These are phyloP conservation scores for Mucor racemosus DNA, from an alignment of 371 early-diverging fungal genomes.

Conservation along the genomic window DNA sequence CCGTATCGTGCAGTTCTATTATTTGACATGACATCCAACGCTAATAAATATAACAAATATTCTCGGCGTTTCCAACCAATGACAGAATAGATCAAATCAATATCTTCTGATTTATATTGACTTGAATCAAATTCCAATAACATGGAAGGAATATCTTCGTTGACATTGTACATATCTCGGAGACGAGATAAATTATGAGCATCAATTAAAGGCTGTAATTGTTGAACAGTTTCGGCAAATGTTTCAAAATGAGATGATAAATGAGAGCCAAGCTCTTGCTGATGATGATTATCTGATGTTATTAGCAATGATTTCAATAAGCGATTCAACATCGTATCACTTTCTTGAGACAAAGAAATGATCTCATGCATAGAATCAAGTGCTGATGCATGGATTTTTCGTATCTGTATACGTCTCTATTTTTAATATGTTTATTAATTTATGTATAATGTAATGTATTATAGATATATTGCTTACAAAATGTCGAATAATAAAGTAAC, in stretches of 20 bases:
- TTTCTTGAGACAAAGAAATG: constrained; percentile 35
- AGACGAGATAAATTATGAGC: constrained; percentile 34
- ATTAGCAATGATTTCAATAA: constrained; percentile 16
- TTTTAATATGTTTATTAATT: not conserved
- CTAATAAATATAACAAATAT: constrained; percentile 44
- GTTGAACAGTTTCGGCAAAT: constrained; percentile 18
- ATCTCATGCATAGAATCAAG: constrained; percentile 36
- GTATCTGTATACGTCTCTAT: constrained; percentile 42
- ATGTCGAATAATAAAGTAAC: constrained; percentile 27
- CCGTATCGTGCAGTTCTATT: constrained; percentile 42
- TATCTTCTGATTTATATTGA: constrained; percentile 11
- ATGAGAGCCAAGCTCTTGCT: constrained; percentile 17
- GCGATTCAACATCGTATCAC: constrained; percentile 27
- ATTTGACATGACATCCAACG: constrained; percentile 49
- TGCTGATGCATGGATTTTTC: constrained; percentile 37
- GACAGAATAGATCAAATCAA: constrained; percentile 28
- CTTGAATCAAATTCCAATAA: constrained; percentile 10
- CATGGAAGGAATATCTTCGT: constrained; percentile 16
- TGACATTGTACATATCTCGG: constrained; percentile 47
- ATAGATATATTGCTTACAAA: too few relatives aligned
- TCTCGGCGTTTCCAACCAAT: constrained; percentile 48
- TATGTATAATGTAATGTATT: not conserved
- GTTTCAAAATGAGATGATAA: constrained; percentile 26
- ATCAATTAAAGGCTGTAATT: constrained; percentile 37
- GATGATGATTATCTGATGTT: not conserved